Base-by-base conservation (phyloP, 345 rosid genomes). In the Ceriops zippeliana region DNA sequence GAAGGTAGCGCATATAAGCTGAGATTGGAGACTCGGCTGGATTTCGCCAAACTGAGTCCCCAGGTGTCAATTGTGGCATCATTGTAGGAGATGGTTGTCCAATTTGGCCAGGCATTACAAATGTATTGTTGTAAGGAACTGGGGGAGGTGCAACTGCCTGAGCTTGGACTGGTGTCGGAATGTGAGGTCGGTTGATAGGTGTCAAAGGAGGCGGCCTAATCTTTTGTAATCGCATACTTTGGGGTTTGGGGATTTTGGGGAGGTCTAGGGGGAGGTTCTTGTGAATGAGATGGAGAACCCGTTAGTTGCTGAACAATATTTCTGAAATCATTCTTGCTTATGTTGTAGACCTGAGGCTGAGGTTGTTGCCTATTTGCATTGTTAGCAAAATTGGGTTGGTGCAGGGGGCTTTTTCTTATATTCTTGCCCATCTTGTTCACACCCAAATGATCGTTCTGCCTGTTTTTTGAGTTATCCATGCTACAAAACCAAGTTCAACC, bases 241-340 rank as follows among this genome's bases (percentile, higher is more conserved):
- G 92, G 47, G 98, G 83, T 83, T 85, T 90, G 5, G 89, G 87
- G 79, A 72, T 85, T 90, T 63, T 81, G 88, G 20, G 89, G 85
- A 56, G 98, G 98, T 46, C 85, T 86, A 56, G 96, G 96, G 79
- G 86, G 77, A 68, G 79, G 85, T 22, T 93, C 93, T 34, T 82
- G 90, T 2, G 91, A 54, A 54, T 54, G 77, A 1, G 77, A 67
- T 53, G 77, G 77, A 68, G 98, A 90, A 68, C 98, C 97, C 0
- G 97, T 93, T 11, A 93, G 84, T 76, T 87, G 92, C 84, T 93
- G 98, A 83, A 90, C 98, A 68, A 90, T 79, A 70, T 84, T 90
- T 63, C 93, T 80, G 54, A 93, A 93, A 61, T 93, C 90, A 65
- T 83, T 89, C 90, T 93, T 93, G 89, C 90, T 90, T 59, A 93